Evolutionary conservation across 768 basidiomycete species (phyloP).

Genomic region (Obba rivulosa): DNA sequence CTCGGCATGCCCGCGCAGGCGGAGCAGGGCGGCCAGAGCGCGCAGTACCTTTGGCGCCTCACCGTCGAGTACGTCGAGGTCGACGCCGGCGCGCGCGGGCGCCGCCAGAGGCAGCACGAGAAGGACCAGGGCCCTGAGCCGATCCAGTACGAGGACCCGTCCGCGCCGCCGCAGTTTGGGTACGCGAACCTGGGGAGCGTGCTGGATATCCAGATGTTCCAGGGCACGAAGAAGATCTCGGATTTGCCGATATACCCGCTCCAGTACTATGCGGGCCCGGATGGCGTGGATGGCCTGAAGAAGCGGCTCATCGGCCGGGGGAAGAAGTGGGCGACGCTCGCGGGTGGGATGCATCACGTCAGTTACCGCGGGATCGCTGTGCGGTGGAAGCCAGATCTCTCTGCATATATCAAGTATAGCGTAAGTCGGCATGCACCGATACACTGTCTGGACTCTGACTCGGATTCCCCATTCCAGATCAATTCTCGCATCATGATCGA

Average conservation of each 20-base stretch:
- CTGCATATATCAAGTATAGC: constrained; percentile 40
- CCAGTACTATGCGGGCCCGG: constrained; percentile 37
- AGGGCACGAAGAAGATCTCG: constrained; percentile 47
- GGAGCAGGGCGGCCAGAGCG: not conserved
- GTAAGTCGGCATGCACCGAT: constrained; percentile 25
- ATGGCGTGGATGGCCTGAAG: constrained; percentile 36
- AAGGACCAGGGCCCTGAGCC: not conserved
- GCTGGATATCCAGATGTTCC: constrained; percentile 37
- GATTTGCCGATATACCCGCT: constrained; percentile 49
- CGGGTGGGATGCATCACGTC: constrained; percentile 48
- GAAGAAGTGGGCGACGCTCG: constrained; percentile 48
- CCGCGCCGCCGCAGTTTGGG: constrained; percentile 12
- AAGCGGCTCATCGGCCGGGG: constrained; percentile 41
- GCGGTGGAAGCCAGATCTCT: constrained; percentile 23
- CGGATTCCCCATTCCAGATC: constrained; percentile 34
- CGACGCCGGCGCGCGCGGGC: constrained; percentile 12
- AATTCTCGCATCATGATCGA: constrained; percentile 62
- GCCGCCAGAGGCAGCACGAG: not conserved
- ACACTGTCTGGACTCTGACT: not conserved
- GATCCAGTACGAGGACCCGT: constrained; percentile 1
- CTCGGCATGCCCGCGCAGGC: constrained; percentile 5
- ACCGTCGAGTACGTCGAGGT: constrained; percentile 51
- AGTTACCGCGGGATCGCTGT: constrained; percentile 52
- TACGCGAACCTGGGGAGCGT: constrained; percentile 19
- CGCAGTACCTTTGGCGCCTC: constrained; percentile 39